phyloP scores from a whole-genome alignment of 768 basidiomycete species.

The Leucocoprinus leucothites region DNA sequence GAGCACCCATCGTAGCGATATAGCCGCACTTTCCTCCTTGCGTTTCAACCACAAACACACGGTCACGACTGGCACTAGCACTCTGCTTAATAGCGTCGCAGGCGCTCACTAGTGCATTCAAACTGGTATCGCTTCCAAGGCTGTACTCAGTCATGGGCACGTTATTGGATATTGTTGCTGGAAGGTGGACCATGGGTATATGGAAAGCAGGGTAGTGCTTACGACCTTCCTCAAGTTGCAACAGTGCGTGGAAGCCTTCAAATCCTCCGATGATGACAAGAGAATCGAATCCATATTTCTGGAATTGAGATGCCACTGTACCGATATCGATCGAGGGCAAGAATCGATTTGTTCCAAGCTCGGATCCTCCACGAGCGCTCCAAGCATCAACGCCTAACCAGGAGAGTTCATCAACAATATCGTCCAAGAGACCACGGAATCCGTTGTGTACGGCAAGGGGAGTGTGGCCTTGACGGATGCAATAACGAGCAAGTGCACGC shows the following conservation, averaged over 20 bases:
- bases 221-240: constrained; percentile 76
- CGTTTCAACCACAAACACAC: constrained; percentile 97
- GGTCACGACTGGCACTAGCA: constrained; percentile 91
- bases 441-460: constrained; percentile 95
- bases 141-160: constrained; percentile 97
- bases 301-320: constrained; percentile 87
- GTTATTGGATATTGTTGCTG: constrained; percentile 97
- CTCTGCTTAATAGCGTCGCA: constrained; percentile 99
- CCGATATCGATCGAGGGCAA: constrained; percentile 87
- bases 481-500: constrained; percentile 91
- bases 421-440: constrained; percentile 91
- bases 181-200: constrained; percentile 94
- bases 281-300: constrained; percentile 74
- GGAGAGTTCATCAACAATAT: constrained; percentile 78
- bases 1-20: constrained; percentile 90
- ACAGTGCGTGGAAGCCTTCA: constrained; percentile 83
- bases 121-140: constrained; percentile 92
- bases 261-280: constrained; percentile 94
- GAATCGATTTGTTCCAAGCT: constrained; percentile 93
- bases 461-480: constrained; percentile 86
- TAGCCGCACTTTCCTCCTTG: constrained; percentile 98
- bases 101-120: constrained; percentile 96
- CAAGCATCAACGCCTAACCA: constrained; percentile 98
- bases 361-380: constrained; percentile 95
- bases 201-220: constrained; percentile 88